Percentiles rank a stretch among this genome's conserved stretches.
Evolutionary conservation across 1,139 yeast species (phyloP).

Genomic region (Suhomyces bokatorum): DNA sequence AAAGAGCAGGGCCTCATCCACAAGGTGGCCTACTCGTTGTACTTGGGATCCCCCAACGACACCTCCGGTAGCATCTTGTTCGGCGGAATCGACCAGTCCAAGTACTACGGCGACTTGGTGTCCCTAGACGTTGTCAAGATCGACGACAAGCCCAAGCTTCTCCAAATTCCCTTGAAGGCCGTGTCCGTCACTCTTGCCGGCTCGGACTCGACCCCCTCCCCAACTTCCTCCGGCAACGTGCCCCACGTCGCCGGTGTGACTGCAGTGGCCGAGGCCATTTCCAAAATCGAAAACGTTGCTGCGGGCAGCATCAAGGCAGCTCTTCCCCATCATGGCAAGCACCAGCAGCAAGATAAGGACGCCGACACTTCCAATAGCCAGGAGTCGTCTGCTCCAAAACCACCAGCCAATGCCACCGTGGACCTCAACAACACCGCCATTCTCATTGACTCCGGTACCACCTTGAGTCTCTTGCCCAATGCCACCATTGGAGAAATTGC

Average conservation of each 20-base stretch:
- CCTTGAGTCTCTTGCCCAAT: conserved; percentile 31
- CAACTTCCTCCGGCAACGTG: conserved; percentile 8
- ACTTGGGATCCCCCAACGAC: conserved; percentile 16
- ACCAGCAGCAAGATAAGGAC: background rate
- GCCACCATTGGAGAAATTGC: conserved; percentile 19
- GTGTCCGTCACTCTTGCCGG: conserved; percentile 11
- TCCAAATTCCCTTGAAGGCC: conserved; percentile 26
- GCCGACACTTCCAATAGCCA: no score
- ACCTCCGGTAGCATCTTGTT: conserved; percentile 19
- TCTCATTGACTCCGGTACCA: conserved; percentile 44
- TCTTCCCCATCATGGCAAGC: background rate
- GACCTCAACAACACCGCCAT: conserved; percentile 21
- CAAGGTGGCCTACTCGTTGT: conserved; percentile 25
- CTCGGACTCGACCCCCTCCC: conserved; percentile 3
- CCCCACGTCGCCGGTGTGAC: conserved; percentile 9
- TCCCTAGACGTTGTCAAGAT: conserved; percentile 20
- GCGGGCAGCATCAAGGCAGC: background rate
- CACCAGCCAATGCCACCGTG: conserved; percentile 10
- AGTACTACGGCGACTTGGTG: conserved; percentile 21
- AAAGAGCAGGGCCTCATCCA: conserved; percentile 22
- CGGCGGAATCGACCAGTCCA: conserved; percentile 24
- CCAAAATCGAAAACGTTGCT: background rate
- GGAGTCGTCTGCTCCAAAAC: background rate
- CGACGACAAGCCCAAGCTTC: conserved; percentile 19
- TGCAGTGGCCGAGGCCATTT: background rate